Evolutionary conservation across 306 rosid genomes (phyloP).

Genomic region (Rosa chinensis): DNA sequence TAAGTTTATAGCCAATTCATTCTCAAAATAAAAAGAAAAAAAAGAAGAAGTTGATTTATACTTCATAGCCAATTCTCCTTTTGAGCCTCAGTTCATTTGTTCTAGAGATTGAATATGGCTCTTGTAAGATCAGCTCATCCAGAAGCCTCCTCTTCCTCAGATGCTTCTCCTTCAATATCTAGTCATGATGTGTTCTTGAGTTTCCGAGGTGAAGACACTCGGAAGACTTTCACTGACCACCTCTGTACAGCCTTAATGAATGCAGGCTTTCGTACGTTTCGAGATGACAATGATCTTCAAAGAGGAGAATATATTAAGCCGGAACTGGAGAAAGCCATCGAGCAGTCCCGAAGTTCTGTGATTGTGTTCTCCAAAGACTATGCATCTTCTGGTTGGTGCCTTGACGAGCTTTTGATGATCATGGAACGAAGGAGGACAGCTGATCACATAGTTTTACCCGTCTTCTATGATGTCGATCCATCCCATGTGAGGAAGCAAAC

Average conservation of each 20-base stretch:
- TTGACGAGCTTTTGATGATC: constrained; percentile 7
- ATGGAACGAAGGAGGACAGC: neutral
- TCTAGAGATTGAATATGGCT: neutral
- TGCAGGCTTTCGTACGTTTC: neutral
- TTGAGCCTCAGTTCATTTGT: no score
- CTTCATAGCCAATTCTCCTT: no score
- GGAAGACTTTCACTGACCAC: neutral
- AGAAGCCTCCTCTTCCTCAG: neutral
- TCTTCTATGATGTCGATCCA: neutral
- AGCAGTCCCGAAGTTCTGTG: neutral
- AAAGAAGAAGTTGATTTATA: no score
- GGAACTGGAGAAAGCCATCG: neutral
- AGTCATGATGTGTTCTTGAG: constrained; percentile 1
- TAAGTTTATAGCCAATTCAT: no score
- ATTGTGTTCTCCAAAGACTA: neutral
- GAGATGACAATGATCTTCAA: neutral
- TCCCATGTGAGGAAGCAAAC: neutral
- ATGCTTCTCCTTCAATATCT: neutral
- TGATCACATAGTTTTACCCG: neutral
- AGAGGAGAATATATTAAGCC: neutral
- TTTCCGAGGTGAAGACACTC: constrained; percentile 14
- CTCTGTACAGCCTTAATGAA: neutral
- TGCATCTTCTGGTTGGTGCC: neutral
- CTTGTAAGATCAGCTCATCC: neutral
- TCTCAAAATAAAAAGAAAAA: no score